Evolutionary conservation across 108 stramenopile species (phyloP).

Genomic region (Ochromonas danica): DNA sequence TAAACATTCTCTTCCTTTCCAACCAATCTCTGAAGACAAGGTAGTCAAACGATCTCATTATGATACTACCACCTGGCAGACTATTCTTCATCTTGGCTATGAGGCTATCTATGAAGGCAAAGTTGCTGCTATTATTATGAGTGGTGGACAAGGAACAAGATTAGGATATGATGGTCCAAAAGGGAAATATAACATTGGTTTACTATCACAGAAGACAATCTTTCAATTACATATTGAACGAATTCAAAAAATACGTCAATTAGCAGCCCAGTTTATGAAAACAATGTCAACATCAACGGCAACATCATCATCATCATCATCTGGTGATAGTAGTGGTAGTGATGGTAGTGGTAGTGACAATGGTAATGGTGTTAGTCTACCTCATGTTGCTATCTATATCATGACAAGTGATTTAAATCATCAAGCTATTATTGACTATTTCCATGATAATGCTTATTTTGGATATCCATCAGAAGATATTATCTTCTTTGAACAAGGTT

Average conservation of each 20-base stretch:
- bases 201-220: constrained; percentile 74
- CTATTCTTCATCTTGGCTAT: constrained; percentile 25
- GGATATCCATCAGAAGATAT: constrained; percentile 72
- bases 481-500: constrained; percentile 72
- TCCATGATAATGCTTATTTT: constrained; percentile 70
- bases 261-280: too few species aligned
- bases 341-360: background rate
- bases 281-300: background rate
- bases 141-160: constrained; percentile 94
- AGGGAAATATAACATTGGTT: constrained; percentile 87
- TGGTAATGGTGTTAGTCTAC: constrained; percentile 1
- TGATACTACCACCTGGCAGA: too few species aligned
- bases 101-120: constrained; percentile 49
- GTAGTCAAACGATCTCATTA: background rate
- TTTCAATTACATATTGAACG: constrained; percentile 83
- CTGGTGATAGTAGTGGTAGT: background rate
- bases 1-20: background rate
- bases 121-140: constrained; percentile 84
- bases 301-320: background rate
- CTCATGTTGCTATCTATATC: constrained; percentile 75
- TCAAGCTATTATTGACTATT: constrained; percentile 72
- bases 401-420: constrained; percentile 97
- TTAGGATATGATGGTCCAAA: constrained; percentile 91
- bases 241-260: constrained; percentile 58
- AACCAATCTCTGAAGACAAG: background rate